These are phyloP conservation scores for Fusarium pseudoanthophilum DNA, from an alignment of 2,329 filamentous ascomycete genomes.

Conservation along the genomic window DNA sequence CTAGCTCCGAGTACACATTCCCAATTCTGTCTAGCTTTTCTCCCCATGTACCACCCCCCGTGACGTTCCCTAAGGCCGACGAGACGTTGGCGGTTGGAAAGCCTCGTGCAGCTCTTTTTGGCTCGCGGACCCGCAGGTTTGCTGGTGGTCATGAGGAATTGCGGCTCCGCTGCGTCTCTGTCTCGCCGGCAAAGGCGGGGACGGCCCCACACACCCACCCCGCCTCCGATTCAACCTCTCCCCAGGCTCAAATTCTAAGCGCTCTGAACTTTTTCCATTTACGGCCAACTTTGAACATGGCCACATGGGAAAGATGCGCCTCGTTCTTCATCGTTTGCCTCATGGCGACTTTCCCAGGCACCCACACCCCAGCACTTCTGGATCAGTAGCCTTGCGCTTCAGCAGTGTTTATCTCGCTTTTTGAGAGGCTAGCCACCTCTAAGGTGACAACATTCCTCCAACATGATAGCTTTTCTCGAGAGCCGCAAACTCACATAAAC, in stretches of 20 bases:
- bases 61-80: slow-evolving; percentile 43
- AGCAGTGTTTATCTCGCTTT: background rate
- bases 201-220: slow-evolving; percentile 27
- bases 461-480: slow-evolving; percentile 6
- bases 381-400: background rate
- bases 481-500: slow-evolving; percentile 5
- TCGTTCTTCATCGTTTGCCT: background rate
- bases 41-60: slow-evolving; percentile 11
- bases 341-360: background rate
- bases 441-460: background rate
- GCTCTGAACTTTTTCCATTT: background rate
- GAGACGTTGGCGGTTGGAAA: slow-evolving; percentile 3
- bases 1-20: slow-evolving; percentile 19
- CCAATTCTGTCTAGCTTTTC: slow-evolving; percentile 10
- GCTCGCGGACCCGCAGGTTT: slow-evolving; percentile 44
- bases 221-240: slow-evolving; percentile 10
- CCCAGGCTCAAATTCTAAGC: slow-evolving; percentile 15
- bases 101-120: slow-evolving; percentile 15
- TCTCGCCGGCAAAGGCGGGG: slow-evolving; percentile 40
- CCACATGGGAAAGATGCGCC: slow-evolving; percentile 7
- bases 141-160: slow-evolving; percentile 27
- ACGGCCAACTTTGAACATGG: background rate
- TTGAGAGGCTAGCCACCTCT: background rate
- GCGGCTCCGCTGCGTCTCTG: slow-evolving; percentile 47
- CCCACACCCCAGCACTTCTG: background rate